Conservation (phyloP, 2,329 filamentous ascomycete genomes). For the Lecanicillium sp. region DNA sequence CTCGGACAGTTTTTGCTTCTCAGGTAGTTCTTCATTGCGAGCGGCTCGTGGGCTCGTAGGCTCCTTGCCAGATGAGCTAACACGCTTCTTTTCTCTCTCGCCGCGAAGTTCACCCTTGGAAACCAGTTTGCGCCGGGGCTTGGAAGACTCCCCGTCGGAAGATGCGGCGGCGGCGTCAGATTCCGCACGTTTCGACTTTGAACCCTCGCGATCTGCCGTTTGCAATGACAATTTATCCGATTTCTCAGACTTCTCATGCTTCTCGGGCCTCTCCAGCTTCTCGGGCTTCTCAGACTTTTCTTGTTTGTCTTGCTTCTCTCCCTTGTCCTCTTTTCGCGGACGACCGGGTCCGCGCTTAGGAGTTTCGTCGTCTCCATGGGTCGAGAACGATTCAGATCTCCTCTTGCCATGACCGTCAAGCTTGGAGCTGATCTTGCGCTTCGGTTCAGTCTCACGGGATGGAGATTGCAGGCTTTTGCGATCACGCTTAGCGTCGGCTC, state of each 20-base stretch:
- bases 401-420: constrained; percentile 44
- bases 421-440: constrained; percentile 36
- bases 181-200: constrained; percentile 50
- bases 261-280: too few relatives aligned
- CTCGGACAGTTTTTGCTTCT: constrained; percentile 45
- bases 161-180: constrained; percentile 46
- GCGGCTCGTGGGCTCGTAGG: constrained; percentile 47
- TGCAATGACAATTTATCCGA: too few relatives aligned
- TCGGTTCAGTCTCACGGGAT: constrained; percentile 36
- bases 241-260: too few relatives aligned
- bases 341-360: constrained; percentile 48
- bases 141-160: constrained; percentile 52
- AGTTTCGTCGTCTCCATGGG: constrained; percentile 41
- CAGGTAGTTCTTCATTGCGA: constrained; percentile 41
- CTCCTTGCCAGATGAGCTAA: constrained; percentile 47
- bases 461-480: constrained; percentile 47
- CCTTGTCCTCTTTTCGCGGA: constrained; percentile 41
- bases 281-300: too few relatives aligned
- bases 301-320: too few relatives aligned
- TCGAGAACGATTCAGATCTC: constrained; percentile 35
- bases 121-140: constrained; percentile 57
- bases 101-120: constrained; percentile 57
- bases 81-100: constrained; percentile 52
- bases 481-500: constrained; percentile 42
- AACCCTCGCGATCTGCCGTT: constrained; percentile 47